Percentiles rank a stretch among this genome's conserved stretches.
Evolutionary conservation across 83 land plant species (phyloP).

Genomic region (Thuja plicata): DNA sequence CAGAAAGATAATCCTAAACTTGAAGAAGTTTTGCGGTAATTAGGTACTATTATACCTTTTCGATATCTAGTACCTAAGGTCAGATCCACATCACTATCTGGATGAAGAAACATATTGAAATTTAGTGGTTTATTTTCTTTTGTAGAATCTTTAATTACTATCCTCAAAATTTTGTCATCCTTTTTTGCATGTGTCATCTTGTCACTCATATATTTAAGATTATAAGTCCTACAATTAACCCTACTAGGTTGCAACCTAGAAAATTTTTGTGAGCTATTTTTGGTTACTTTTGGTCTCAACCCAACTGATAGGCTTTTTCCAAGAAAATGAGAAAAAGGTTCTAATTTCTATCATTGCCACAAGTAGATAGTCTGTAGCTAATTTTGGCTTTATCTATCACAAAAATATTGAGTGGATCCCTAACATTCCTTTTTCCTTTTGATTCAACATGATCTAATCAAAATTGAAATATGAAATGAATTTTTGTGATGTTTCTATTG

Average conservation of each 20-base stretch:
- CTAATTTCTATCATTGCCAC: neutral
- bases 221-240: slow-evolving; percentile 18
- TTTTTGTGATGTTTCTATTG: neutral
- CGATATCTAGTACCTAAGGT: slow-evolving; percentile 39
- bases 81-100: slow-evolving; percentile 36
- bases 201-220: slow-evolving; percentile 19
- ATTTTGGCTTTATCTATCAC: slow-evolving; percentile 12
- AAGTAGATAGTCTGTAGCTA: slow-evolving; percentile 6
- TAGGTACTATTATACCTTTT: neutral
- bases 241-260: slow-evolving; percentile 17
- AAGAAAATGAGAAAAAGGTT: slow-evolving; percentile 8
- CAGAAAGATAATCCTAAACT: slow-evolving; percentile 4
- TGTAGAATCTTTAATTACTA: neutral
- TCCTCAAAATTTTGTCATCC: neutral
- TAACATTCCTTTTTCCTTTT: neutral
- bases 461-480: slow-evolving; percentile 5
- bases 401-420: slow-evolving; percentile 6
- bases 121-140: slow-evolving; percentile 1
- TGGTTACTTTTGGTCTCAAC: slow-evolving; percentile 15
- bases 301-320: neutral
- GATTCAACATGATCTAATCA: neutral
- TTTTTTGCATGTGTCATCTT: slow-evolving; percentile 9
- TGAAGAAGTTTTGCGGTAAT: neutral
- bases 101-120: slow-evolving; percentile 7
- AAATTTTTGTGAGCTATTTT: slow-evolving; percentile 24